Percentiles rank a stretch among this genome's conserved stretches.
Evolutionary conservation across 1,139 yeast genomes (phyloP).

Genomic region (Blastobotrys niveus): DNA sequence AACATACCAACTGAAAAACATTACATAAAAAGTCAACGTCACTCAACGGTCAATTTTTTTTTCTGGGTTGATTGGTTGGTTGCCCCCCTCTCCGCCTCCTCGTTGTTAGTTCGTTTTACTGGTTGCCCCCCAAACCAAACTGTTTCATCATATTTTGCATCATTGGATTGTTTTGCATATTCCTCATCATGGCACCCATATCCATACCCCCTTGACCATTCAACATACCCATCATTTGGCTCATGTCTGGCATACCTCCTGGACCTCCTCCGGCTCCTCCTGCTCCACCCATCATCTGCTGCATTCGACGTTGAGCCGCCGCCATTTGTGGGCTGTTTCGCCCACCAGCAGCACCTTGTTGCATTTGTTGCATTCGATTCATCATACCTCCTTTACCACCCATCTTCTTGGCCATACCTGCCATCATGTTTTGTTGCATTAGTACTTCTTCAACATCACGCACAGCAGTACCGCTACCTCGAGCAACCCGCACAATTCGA

Average conservation of each 20-base stretch:
- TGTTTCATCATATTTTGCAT: conserved; percentile 78
- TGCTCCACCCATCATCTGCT: conserved; percentile 35
- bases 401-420: conserved; percentile 76
- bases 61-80: no score
- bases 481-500: conserved; percentile 83
- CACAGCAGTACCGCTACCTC: conserved; percentile 93
- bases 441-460: conserved; percentile 91
- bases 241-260: conserved; percentile 39
- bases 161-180: conserved; percentile 61
- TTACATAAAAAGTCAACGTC: background rate
- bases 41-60: no score
- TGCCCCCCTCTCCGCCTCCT: no score
- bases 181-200: conserved; percentile 46
- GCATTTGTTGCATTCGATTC: conserved; percentile 37
- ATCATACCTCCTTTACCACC: conserved; percentile 47
- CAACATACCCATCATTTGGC: conserved; percentile 41
- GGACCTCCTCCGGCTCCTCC: conserved; percentile 36
- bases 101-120: no score
- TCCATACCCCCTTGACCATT: conserved; percentile 22
- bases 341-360: conserved; percentile 29
- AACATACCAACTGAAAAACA: background rate
- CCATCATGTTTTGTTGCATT: conserved; percentile 92
- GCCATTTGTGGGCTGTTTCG: conserved; percentile 33
- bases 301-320: conserved; percentile 36
- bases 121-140: conserved; percentile 46